These are phyloP conservation scores for Penicillium freii DNA, from an alignment of 2,329 filamentous ascomycete species.

Conservation along the genomic window DNA sequence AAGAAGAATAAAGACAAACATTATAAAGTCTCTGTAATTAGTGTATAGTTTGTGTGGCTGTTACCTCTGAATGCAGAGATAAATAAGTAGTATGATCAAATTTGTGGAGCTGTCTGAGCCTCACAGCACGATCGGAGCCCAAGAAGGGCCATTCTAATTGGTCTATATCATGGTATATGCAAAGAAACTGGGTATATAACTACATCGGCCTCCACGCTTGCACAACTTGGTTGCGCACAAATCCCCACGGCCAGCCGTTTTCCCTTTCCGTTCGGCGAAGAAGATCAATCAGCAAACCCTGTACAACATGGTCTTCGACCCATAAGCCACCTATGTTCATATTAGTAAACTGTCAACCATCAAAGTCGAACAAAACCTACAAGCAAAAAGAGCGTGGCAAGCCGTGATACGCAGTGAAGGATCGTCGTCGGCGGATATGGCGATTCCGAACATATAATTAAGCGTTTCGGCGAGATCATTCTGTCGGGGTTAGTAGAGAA, in stretches of 20 bases:
- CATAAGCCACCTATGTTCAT: conserved; percentile 26
- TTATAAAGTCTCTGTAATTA: neutral
- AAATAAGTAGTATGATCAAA: neutral
- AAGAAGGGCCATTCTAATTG: neutral
- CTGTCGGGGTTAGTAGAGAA: conserved; percentile 14
- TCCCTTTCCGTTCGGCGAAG: conserved; percentile 12
- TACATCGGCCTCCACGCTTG: conserved; percentile 7
- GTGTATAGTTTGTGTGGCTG: neutral
- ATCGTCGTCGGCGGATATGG: conserved; percentile 34
- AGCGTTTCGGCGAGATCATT: conserved; percentile 29
- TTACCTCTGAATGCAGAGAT: neutral
- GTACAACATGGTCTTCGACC: conserved; percentile 29
- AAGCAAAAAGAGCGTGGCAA: conserved; percentile 35
- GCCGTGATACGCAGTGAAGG: conserved; percentile 35
- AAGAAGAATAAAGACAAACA: too few relatives aligned
- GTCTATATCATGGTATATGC: neutral
- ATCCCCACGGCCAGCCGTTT: conserved; percentile 12
- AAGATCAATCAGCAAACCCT: conserved; percentile 6
- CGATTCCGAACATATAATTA: conserved; percentile 34
- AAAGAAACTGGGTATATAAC: neutral
- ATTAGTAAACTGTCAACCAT: neutral
- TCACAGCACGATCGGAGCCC: neutral
- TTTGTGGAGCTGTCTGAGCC: neutral
- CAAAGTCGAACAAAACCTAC: conserved; percentile 16
- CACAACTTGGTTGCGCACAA: conserved; percentile 5